Base-by-base conservation (phyloP, 176 grass and related monocot species). In the Carex littledalei region DNA sequence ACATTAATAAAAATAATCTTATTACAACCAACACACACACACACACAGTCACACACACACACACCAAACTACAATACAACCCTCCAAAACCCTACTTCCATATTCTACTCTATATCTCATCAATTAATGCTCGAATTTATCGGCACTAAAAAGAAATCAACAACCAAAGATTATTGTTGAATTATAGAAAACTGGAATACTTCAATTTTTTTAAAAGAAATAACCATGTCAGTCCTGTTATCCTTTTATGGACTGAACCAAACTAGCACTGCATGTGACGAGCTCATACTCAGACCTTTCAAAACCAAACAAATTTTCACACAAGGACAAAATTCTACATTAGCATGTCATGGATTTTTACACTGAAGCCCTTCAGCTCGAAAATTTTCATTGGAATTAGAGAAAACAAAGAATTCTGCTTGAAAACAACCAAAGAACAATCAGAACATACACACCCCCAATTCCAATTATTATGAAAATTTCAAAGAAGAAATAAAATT, bases 401-500 rank as follows among this genome's bases (percentile, higher is more conserved):
- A 21, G 14, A 37, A 65, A 74, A 71, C 50, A 26, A 11, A 83
- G 31, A 84, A 61, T 16, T 82, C 3, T 37, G 29, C 8, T 59
- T 84, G 78, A 67, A 59, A 62, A 78, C 50, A 59, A n/a, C 50
- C 37, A 39, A 34, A 35, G 11, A 84, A 69, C 8, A 14, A 31
- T 56, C 2, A 72, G 53, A 57, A 52, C 31, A 49, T 56, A 73
- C 4, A 84, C 6, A 10, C 14, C 17, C 20, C 52, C 4, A 80
- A 62, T 78, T 79, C 65, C 22, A 87, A 58, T 15, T 67, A 52
- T 83, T 24, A 74, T 12, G 24, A 78, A 58, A 86, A 68, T 62
- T 86, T 13, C n/a, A 54, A 71, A 54, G 55, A 69, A 34, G 10
- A 34, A 85, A 26, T 5, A 5, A 50, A 52, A 43, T 7, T 39